phyloP scores from a whole-genome alignment of 176 grass and related monocot genomes.

The Bromus sterilis region DNA sequence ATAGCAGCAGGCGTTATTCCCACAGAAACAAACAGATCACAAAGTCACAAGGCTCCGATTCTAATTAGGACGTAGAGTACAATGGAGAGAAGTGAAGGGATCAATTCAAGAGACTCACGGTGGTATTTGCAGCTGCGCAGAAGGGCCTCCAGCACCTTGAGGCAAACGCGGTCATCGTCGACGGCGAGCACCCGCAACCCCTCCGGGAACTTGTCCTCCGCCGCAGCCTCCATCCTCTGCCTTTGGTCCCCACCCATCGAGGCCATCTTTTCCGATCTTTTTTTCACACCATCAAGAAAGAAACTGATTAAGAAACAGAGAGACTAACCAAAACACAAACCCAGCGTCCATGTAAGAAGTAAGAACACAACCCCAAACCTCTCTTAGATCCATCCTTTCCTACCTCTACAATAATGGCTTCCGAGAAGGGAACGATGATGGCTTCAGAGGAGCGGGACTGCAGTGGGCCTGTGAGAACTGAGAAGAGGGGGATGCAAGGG shows the following conservation, averaged over 20 bases:
- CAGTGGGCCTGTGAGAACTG: no score
- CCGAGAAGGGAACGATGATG: no score
- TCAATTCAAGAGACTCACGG: slow-evolving; percentile 2
- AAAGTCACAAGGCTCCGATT: not conserved
- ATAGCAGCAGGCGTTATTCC: not conserved
- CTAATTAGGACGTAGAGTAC: no score
- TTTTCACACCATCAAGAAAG: not conserved
- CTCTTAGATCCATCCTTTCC: not conserved
- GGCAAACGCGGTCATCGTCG: slow-evolving; percentile 14
- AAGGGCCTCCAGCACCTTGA: not conserved
- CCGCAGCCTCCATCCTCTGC: not conserved
- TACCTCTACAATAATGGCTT: not conserved
- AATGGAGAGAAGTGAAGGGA: not conserved
- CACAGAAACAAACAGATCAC: not conserved
- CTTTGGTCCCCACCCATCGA: not conserved
- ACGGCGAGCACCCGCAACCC: slow-evolving; percentile 39
- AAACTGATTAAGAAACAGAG: not conserved
- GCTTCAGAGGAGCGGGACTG: no score
- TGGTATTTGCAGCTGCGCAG: slow-evolving; percentile 26
- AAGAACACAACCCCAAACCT: not conserved
- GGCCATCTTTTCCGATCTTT: not conserved
- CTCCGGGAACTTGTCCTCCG: slow-evolving; percentile 17
- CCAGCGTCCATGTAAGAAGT: not conserved
- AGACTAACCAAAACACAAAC: not conserved
- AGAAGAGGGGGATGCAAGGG: no score